Base-by-base conservation (phyloP, 2,329 filamentous ascomycete genomes). In the Apiospora pterosperma region DNA sequence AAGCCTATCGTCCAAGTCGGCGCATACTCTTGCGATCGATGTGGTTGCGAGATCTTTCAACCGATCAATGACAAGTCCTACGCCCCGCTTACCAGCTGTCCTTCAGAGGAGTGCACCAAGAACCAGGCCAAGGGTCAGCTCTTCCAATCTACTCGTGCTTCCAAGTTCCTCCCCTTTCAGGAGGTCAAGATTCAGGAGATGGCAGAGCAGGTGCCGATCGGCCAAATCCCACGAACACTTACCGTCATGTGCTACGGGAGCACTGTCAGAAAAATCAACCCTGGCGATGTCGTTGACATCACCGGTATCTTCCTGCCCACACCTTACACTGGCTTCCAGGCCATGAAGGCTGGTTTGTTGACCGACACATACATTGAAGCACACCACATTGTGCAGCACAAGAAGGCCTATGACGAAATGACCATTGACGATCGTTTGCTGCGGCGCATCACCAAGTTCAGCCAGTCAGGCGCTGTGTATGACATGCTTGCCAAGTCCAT, bases 141-240 rank as follows among this genome's bases (percentile, higher is more conserved):
- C 42, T 95, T 97, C 76, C 88, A 96, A 41, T 97, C 95, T 0
- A 96, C 94, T n/a, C 88, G 96, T 72, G 96, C 95, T 0, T 97
- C 94, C 62, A 99, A 98, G 74, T 99, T 98, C 75, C 81, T 97
- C 73, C 93, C 96, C 4, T 99, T 99, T 82, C 96, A 99, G 78
- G 96, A 99, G 78, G 89, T 98, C 79, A 98, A 98, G 81, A 93
- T 99, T 64, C 96, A 99, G 79, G 96, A 99, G 76, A 92, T 98
- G 88, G 93, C 96, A n/a, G 96, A 99, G 76, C 96, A 99, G 77
- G 96, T 99, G 0, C 96, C 96, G 8, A 96, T 99, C 68, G 96
- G 96, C 61, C 96, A 99, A 76, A 99, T 99, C 72, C 96, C 96
- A 36, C 88, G 96, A 65, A 93, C 93, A 64, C 81, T 99, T 67